Conservation (phyloP, 306 rosid species). For the Vigna unguiculata region DNA sequence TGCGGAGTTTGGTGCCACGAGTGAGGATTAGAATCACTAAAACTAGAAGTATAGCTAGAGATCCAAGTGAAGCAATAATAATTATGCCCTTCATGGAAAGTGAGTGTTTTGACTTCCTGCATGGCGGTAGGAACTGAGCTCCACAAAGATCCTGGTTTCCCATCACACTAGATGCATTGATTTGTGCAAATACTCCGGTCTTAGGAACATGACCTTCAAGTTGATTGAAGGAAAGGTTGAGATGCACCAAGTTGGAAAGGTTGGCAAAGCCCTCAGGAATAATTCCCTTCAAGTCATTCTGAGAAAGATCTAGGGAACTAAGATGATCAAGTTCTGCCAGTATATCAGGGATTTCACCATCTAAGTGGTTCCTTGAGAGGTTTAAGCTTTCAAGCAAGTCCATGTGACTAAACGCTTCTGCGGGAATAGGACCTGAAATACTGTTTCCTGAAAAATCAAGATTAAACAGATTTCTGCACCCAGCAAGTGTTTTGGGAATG, state of each 20-base stretch:
- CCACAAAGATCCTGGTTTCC: slow-evolving; percentile 87
- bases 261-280: slow-evolving; percentile 65
- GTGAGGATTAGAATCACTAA: slow-evolving; percentile 45
- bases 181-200: slow-evolving; percentile 63
- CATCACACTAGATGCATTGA: slow-evolving; percentile 59
- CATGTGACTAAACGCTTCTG: slow-evolving; percentile 56
- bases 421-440: slow-evolving; percentile 78
- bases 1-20: slow-evolving; percentile 13
- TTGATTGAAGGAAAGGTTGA: slow-evolving; percentile 83
- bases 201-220: slow-evolving; percentile 76
- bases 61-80: slow-evolving; percentile 57
- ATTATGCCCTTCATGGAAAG: slow-evolving; percentile 59
- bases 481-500: slow-evolving; percentile 65
- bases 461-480: slow-evolving; percentile 70
- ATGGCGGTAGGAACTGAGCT: slow-evolving; percentile 52
- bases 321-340: slow-evolving; percentile 63
- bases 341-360: slow-evolving; percentile 64
- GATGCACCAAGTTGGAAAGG: slow-evolving; percentile 61
- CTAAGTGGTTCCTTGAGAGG: slow-evolving; percentile 75
- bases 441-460: slow-evolving; percentile 82
- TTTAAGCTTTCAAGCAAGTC: slow-evolving; percentile 67
- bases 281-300: slow-evolving; percentile 67
- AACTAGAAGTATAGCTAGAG: slow-evolving; percentile 54
- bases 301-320: slow-evolving; percentile 80
- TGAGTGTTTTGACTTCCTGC: slow-evolving; percentile 50